Conservation (phyloP, 75 land plant species). For the Sequoia sempervirens region DNA sequence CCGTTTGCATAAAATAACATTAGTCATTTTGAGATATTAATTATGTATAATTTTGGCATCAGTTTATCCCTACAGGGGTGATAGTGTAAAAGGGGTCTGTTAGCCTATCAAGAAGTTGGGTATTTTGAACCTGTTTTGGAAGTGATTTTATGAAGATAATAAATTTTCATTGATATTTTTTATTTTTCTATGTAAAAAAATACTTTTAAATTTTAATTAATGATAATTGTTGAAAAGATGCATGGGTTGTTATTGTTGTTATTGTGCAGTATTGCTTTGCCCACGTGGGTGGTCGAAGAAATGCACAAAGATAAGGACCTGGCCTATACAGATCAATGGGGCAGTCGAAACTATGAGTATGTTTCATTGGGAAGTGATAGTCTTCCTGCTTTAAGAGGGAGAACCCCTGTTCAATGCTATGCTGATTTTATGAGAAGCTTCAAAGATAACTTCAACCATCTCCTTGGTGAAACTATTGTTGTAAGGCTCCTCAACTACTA, state of each 20-base stretch:
- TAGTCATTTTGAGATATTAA: too few relatives aligned
- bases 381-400: constrained; percentile 18
- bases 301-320: constrained; percentile 14
- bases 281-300: constrained; percentile 22
- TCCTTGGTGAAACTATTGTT: constrained; percentile 18
- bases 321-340: constrained; percentile 15
- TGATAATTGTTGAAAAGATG: not conserved
- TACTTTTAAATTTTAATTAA: not conserved
- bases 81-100: too few relatives aligned
- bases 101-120: too few relatives aligned
- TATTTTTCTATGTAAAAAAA: not conserved
- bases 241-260: not conserved
- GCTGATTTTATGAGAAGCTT: constrained; percentile 26
- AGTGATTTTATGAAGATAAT: too few relatives aligned
- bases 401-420: constrained; percentile 27
- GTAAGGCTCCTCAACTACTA: not conserved
- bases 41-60: too few relatives aligned
- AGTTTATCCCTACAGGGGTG: too few relatives aligned
- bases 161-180: too few relatives aligned
- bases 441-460: constrained; percentile 15
- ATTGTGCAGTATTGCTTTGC: constrained; percentile 17
- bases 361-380: constrained; percentile 22
- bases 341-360: constrained; percentile 18
- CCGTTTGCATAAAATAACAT: too few relatives aligned
- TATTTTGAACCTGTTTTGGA: too few relatives aligned